Percentiles rank a stretch among this genome's conserved stretches.
These are phyloP conservation scores for Geotrichum australiense DNA, from an alignment of 1,139 yeast genomes.

Conservation along the genomic window DNA sequence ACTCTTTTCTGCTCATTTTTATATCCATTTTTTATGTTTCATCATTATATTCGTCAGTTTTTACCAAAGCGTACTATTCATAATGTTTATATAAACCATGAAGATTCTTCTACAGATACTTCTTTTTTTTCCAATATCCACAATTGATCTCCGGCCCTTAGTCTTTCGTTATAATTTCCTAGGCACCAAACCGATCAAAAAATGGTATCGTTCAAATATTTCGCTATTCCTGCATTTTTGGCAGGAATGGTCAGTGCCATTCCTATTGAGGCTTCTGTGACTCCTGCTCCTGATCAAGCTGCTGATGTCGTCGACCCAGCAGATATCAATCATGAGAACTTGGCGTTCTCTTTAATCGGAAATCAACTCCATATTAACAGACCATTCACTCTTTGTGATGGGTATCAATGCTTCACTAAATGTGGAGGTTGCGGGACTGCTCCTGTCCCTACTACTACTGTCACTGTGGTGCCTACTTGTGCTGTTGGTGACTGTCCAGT, in stretches of 20 bases:
- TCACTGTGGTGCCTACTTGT: conserved; percentile 4
- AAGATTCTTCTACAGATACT: too few species aligned
- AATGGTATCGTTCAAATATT: conserved; percentile 5
- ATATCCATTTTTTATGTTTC: too few species aligned
- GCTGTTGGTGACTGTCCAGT: conserved; percentile 1
- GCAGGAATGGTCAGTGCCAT: conserved; percentile 1
- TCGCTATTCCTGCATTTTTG: conserved; percentile 1
- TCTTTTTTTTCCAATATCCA: neutral
- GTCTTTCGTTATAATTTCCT: conserved; percentile 1
- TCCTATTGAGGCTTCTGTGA: neutral
- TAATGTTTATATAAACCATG: too few species aligned
- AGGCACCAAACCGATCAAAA: neutral
- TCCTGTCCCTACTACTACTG: conserved; percentile 1
- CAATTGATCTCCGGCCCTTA: neutral
- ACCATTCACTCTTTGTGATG: conserved; percentile 3
- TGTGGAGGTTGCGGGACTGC: neutral
- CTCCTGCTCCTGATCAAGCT: neutral
- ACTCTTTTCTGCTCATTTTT: too few species aligned
- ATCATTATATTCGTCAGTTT: too few species aligned
- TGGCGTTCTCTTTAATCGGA: conserved; percentile 1
- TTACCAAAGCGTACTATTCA: too few species aligned
- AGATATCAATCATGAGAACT: neutral
- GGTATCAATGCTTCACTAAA: conserved; percentile 2
- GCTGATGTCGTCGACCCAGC: too few species aligned
- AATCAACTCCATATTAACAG: conserved; percentile 2